Evolutionary conservation across 495 filamentous ascomycete genomes (phyloP).

Genomic region (Daldinia childiae): DNA sequence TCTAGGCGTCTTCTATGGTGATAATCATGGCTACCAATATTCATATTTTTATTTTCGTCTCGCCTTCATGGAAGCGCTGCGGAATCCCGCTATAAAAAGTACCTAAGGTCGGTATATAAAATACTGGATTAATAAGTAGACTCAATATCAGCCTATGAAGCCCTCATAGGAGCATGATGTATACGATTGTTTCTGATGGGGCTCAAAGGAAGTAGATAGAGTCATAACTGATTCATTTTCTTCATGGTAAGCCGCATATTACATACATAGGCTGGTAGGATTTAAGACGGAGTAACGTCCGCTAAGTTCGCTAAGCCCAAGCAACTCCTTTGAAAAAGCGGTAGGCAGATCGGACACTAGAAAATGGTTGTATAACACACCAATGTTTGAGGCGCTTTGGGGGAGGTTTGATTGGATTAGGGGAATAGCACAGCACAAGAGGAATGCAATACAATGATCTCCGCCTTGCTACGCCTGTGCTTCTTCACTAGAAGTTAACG

Average conservation of each 20-base stretch:
- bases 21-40: neutral
- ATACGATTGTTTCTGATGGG: neutral
- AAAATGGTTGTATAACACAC: neutral
- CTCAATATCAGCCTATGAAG: neutral
- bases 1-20: neutral
- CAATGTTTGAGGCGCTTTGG: neutral
- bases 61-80: neutral
- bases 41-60: neutral
- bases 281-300: neutral
- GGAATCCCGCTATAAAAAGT: neutral
- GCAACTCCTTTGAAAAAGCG: neutral
- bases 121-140: neutral
- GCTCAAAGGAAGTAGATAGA: neutral
- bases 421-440: neutral
- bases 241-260: neutral
- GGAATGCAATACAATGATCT: neutral
- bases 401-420: neutral
- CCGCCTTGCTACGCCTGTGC: too few species aligned
- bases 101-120: neutral
- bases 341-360: neutral
- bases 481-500: too few species aligned
- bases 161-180: neutral
- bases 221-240: neutral
- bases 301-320: neutral
- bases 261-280: neutral